Conservation (phyloP, 75 land plant genomes). For the Isoetes taiwanensis region DNA sequence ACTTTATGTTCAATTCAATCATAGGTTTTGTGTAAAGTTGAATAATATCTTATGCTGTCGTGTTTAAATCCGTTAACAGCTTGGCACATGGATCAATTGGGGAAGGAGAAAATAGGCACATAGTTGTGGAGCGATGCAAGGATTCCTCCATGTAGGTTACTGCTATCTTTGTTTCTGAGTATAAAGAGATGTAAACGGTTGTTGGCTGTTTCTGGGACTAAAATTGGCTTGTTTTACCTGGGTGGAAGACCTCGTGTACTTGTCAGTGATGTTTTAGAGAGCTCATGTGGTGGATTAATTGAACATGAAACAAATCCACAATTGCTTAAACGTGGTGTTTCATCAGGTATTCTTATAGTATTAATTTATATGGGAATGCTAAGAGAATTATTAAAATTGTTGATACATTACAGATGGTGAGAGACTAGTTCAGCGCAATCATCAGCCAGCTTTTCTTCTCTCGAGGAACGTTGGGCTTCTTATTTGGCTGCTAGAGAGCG, state of each 20-base stretch:
- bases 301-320: slow-evolving; percentile 25
- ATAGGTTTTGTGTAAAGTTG: neutral
- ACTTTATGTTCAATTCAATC: too few species aligned
- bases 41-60: too few species aligned
- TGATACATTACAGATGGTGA: too few species aligned
- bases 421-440: too few species aligned
- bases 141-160: slow-evolving; percentile 70
- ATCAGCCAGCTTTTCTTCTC: too few species aligned
- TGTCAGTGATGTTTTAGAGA: slow-evolving; percentile 67
- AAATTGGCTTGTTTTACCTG: neutral
- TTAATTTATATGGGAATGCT: neutral
- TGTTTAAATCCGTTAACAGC: too few species aligned
- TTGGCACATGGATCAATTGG: slow-evolving; percentile 85
- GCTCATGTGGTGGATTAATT: slow-evolving; percentile 39
- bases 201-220: neutral
- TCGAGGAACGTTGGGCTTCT: slow-evolving; percentile 74
- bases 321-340: slow-evolving; percentile 33
- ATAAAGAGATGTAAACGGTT: neutral
- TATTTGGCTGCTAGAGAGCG: slow-evolving; percentile 81
- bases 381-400: neutral
- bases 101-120: slow-evolving; percentile 72
- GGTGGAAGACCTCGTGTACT: slow-evolving; percentile 57
- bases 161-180: neutral
- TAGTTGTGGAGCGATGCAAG: slow-evolving; percentile 54
- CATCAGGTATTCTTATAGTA: slow-evolving; percentile 16